Conservation (phyloP, 176 grass and related monocot species). For the Phragmites australis region DNA sequence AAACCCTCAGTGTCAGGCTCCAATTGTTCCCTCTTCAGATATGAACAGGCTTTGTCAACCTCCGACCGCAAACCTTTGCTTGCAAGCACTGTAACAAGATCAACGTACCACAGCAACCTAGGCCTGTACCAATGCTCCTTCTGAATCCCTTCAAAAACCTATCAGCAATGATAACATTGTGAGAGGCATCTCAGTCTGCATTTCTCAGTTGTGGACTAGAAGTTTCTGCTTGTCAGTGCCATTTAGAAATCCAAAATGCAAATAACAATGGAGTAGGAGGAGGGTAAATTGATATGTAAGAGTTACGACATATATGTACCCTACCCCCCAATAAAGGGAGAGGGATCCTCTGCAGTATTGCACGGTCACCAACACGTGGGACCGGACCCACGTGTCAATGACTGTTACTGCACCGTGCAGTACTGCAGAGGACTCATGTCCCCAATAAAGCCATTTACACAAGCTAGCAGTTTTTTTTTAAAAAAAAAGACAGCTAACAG, state of each 20-base stretch:
- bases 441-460: neutral
- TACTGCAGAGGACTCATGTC: too few relatives aligned
- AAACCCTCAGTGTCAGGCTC: constrained; percentile 71
- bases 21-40: constrained; percentile 68
- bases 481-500: too few relatives aligned
- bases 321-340: too few relatives aligned
- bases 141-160: constrained; percentile 85
- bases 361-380: too few relatives aligned
- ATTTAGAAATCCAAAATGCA: constrained; percentile 32
- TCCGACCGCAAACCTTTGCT: constrained; percentile 52
- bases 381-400: too few relatives aligned
- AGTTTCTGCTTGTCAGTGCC: constrained; percentile 26
- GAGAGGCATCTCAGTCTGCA: constrained; percentile 36
- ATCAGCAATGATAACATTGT: constrained; percentile 31
- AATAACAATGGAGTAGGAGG: neutral
- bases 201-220: constrained; percentile 35
- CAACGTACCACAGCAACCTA: constrained; percentile 57
- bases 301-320: neutral
- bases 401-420: too few relatives aligned
- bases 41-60: constrained; percentile 59
- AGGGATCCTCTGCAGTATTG: too few relatives aligned
- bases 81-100: constrained; percentile 72
- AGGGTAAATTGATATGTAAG: neutral
- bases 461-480: neutral
- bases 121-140: constrained; percentile 91